These are phyloP conservation scores for Dryas octopetala DNA, from an alignment of 306 rosid species.

Conservation along the genomic window DNA sequence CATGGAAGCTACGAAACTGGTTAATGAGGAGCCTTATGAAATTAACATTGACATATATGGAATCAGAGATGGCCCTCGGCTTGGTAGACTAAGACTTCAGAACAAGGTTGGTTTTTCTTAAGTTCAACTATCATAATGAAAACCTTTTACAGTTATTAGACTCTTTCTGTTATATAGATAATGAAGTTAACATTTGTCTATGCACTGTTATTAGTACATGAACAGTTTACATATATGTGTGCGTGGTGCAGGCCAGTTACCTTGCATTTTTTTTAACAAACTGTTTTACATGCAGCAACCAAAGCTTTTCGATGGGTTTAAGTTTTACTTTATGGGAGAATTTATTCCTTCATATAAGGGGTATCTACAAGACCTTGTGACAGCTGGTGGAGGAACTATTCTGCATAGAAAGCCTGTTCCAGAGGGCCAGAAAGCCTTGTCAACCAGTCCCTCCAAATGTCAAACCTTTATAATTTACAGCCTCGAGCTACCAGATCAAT, in stretches of 20 bases:
- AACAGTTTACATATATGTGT: not conserved
- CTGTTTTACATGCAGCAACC: constrained; percentile 63
- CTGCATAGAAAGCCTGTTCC: constrained; percentile 79
- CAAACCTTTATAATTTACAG: constrained; percentile 66
- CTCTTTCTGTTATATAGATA: not conserved
- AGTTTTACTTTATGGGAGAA: constrained; percentile 76
- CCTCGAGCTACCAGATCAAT: constrained; percentile 65
- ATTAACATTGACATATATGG: constrained; percentile 69
- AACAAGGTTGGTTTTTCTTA: constrained; percentile 56
- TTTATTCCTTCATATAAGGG: constrained; percentile 68
- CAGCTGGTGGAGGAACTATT: constrained; percentile 85
- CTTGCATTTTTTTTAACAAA: constrained; percentile 13
- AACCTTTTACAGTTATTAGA: not conserved
- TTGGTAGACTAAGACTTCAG: constrained; percentile 71
- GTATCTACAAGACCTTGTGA: constrained; percentile 73
- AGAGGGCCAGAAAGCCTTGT: constrained; percentile 24
- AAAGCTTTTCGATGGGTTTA: constrained; percentile 65
- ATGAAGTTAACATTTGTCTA: not conserved
- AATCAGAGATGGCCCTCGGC: constrained; percentile 73
- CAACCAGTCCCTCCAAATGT: constrained; percentile 29
- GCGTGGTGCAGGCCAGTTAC: not conserved
- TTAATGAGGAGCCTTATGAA: constrained; percentile 72
- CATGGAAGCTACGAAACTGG: constrained; percentile 55
- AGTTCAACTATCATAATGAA: not conserved
- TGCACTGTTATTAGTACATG: not conserved